Conservation (phyloP, 805 yeast species). For the Yarrowia divulgata region DNA sequence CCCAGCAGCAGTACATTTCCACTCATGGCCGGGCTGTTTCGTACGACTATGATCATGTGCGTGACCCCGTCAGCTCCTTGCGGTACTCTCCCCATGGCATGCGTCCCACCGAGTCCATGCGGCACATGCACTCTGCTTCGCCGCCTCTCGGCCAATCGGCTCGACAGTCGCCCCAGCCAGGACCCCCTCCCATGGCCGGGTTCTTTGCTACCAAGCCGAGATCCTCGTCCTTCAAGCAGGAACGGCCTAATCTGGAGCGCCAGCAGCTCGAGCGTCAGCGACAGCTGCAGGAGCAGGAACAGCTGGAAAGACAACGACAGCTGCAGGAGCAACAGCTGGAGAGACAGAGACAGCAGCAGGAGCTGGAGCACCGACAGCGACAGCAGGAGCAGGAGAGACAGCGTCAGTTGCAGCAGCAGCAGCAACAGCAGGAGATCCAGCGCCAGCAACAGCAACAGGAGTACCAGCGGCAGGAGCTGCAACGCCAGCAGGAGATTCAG, state of each 20-base stretch:
- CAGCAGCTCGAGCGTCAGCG: slow-evolving; percentile 13
- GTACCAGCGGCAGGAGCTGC: slow-evolving; percentile 6
- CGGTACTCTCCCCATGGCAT: slow-evolving; percentile 33
- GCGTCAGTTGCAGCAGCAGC: slow-evolving; percentile 1
- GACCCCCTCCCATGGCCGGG: slow-evolving; percentile 34
- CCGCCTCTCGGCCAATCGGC: slow-evolving; percentile 13
- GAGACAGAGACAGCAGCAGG: slow-evolving; percentile 8
- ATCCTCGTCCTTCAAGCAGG: slow-evolving; percentile 33
- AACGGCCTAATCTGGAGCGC: slow-evolving; percentile 1
- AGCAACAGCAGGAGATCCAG: slow-evolving; percentile 16
- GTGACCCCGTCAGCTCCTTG: slow-evolving; percentile 19
- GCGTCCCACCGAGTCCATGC: slow-evolving; percentile 12
- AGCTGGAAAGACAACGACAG: slow-evolving; percentile 9
- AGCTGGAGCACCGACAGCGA: slow-evolving; percentile 11
- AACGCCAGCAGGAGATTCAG: slow-evolving; percentile 18
- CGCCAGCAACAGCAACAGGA: slow-evolving; percentile 17
- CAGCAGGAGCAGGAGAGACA: slow-evolving; percentile 14
- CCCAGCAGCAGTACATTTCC: slow-evolving; percentile 16
- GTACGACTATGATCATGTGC: slow-evolving; percentile 24
- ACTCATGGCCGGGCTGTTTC: slow-evolving; percentile 8
- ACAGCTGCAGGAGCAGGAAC: slow-evolving; percentile 13
- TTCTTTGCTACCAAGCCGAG: slow-evolving; percentile 32
- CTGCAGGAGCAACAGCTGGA: neutral
- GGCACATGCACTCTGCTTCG: slow-evolving; percentile 26
- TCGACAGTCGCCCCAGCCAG: slow-evolving; percentile 25